Evolutionary conservation across 2,329 filamentous ascomycete genomes (phyloP), one percentile per base, ranked within the genome.

Genomic region (Hypoxylon sp.): DNA sequence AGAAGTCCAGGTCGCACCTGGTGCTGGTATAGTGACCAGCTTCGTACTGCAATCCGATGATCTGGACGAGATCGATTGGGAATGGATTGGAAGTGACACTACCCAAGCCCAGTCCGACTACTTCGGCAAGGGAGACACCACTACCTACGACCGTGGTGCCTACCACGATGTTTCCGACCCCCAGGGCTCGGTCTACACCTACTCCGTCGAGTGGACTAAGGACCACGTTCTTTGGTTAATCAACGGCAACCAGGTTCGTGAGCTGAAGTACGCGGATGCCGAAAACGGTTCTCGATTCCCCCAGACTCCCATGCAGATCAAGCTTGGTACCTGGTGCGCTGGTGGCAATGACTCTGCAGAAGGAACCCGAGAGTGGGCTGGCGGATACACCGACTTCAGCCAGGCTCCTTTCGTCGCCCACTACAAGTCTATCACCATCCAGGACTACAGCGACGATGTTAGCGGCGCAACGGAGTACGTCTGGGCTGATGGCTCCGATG

Each of bases 61-160:
- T 73, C 85, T 97, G 28, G 94, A 98, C 76, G 93, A 97, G 83
- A 95, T 98, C 66, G 94, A 98, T 78, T 97, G 93, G 91, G 94
- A 98, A 79, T 97, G 92, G 90, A 84, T 98, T 61, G 95, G 94
- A 61, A 89, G 88, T 55, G 87, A 92, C 74, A 80, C 84, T 69
- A 78, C 82, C 26, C 84, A 94, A 76, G 93, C 94, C 30, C 94
- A 97, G 81, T 91, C 88, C 71, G 97, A 97, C 79, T 97, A 94
- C 79, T 91, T 91, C 74, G 87, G 88, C 76, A 90, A 91, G 79
- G 89, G 89, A 56, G 82, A 91, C 76, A 87, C 86, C 28, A 86
- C 86, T 6, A 83, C 84, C 60, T 93, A 88, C 78, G 88, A 93
- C 79, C 89, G 90, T 65, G 89, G 86, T 73, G 82, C 82, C 59